phyloP scores from a whole-genome alignment of 768 basidiomycete species.

The Rickenella mellea region DNA sequence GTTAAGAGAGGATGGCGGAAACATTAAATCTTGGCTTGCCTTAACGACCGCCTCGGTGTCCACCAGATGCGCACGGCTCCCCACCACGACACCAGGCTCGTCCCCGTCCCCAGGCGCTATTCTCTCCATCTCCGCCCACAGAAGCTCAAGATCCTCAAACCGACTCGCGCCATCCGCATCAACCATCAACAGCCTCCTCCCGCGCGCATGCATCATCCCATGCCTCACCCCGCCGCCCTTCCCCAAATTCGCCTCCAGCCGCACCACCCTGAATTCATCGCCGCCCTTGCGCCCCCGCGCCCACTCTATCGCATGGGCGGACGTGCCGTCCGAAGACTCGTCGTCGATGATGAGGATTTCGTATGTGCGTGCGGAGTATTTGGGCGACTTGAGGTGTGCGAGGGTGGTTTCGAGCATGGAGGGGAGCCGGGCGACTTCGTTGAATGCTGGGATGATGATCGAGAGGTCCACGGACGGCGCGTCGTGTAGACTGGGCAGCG shows the following conservation, averaged over 20 bases:
- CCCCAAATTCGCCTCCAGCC: conserved; percentile 70
- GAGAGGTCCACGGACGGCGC: conserved; percentile 54
- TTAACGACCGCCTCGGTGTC: conserved; percentile 90
- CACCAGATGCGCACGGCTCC: conserved; percentile 89
- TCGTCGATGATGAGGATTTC: conserved; percentile 90
- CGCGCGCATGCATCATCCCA: conserved; percentile 78
- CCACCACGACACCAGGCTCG: conserved; percentile 61
- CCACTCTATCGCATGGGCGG: conserved; percentile 51
- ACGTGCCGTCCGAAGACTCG: conserved; percentile 74
- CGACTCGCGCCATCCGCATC: conserved; percentile 92
- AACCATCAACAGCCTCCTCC: conserved; percentile 75
- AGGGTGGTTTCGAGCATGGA: conserved; percentile 75
- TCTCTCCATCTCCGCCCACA: conserved; percentile 69
- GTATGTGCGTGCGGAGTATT: conserved; percentile 39
- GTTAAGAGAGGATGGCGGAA: conserved; percentile 1
- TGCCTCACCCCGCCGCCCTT: conserved; percentile 93
- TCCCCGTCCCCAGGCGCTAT: conserved; percentile 36
- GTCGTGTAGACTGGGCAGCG: conserved; percentile 47
- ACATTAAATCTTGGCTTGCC: conserved; percentile 36
- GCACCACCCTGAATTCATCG: conserved; percentile 74
- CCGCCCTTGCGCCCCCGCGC: conserved; percentile 42
- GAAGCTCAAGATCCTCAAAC: conserved; percentile 72
- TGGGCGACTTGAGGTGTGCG: conserved; percentile 40
- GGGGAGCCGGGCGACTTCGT: conserved; percentile 78
- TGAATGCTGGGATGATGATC: conserved; percentile 86